Base-by-base conservation (phyloP, 768 basidiomycete genomes). In the Boletus huronensis region DNA sequence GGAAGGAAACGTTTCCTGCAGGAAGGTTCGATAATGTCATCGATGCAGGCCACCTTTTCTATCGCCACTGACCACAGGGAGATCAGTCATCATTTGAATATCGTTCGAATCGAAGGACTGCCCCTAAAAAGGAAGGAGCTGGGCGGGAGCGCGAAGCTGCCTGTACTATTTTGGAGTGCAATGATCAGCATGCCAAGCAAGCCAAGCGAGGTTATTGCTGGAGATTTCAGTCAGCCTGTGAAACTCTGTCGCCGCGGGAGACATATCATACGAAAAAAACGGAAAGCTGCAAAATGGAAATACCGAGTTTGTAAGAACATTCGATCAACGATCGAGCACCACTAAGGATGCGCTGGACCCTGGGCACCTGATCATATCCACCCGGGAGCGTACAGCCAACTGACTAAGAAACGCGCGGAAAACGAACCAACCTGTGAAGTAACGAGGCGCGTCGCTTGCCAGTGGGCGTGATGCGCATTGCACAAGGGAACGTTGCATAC, bases 61-160 rank as follows among this genome's bases (percentile, higher is more conserved):
- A 72, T 62, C 64, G 55, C 48, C 59, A 63, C 60, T 54, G 48
- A 49, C 50, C 38, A 54, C 43, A 42, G 50, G 56, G 52, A 56
- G 57, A 67, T 70, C 67, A 62, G 58, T 70, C 67, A 71, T 62
- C 58, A 72, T 70, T 72, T 70, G 50, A 70, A 69, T 66, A 68
- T 62, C 48, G 25, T 17, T 48, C 59, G 10, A 49, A 25, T 34
- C 54, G 58, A 42, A 39, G 40, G 58, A 25, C n/a, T 9, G 25
- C 64, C 61, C 69, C 68, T 68, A 62, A 64, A 64, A 61, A 62
- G 68, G 58, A 56, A 62, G 39, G 47, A 52, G 54, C 46, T 57
- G 60, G 57, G 51, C 28, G 48, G 29, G 45, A 52, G 53, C n/a
- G 36, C 16, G 36, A n/a, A 13, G 16, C 4, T 50, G n/a, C 13